phyloP scores from a whole-genome alignment of 148 eudicot species.

The Chenopodium quinoa region DNA sequence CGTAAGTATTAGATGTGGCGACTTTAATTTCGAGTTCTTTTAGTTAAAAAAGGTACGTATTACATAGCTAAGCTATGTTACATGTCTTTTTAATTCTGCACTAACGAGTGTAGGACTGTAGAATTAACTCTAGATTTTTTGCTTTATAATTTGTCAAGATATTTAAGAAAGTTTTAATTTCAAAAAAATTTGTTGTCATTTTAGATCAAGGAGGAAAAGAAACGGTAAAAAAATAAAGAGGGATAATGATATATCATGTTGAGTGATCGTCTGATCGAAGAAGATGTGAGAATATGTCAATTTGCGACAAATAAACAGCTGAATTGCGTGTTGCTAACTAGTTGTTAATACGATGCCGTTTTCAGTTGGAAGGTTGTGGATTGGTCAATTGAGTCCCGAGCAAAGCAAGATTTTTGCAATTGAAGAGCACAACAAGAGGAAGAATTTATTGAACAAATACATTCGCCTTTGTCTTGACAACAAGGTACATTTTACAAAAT shows the following conservation, averaged over 20 bases:
- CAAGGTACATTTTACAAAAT: conserved; percentile 29
- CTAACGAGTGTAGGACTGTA: no score
- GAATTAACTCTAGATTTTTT: no score
- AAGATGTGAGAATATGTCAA: neutral
- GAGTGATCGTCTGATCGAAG: neutral
- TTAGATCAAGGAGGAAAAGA: neutral
- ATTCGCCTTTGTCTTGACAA: conserved; percentile 50
- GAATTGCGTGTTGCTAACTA: neutral
- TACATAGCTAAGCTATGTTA: no score
- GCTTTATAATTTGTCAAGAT: no score
- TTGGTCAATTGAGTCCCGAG: conserved; percentile 55
- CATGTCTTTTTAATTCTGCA: no score
- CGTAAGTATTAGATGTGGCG: no score
- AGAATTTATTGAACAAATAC: conserved; percentile 48
- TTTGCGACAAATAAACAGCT: neutral
- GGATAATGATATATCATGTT: neutral
- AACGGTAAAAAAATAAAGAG: neutral
- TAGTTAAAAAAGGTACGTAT: no score
- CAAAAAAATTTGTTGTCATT: neutral
- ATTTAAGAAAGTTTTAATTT: no score
- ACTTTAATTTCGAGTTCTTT: no score
- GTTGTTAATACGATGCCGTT: neutral
- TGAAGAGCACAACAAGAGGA: conserved; percentile 52
- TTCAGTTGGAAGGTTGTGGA: conserved; percentile 59
- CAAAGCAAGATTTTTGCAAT: conserved; percentile 41